These are phyloP conservation scores for Hypericum perforatum DNA, from an alignment of 345 rosid genomes.

Conservation along the genomic window DNA sequence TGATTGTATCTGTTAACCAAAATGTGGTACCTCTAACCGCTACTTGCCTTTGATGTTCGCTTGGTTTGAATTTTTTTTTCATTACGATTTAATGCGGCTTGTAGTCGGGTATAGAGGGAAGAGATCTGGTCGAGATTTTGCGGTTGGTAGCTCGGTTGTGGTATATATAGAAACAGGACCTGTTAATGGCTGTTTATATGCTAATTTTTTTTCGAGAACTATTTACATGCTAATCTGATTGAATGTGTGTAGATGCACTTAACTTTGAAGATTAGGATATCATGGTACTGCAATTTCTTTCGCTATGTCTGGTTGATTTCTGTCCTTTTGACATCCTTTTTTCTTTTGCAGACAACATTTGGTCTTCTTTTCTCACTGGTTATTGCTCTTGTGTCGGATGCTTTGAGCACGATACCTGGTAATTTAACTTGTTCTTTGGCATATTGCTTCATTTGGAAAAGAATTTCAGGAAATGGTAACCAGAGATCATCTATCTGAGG, in stretches of 20 bases:
- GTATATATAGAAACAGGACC: slow-evolving; percentile 87
- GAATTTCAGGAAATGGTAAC: slow-evolving; percentile 91
- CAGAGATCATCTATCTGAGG: slow-evolving; percentile 3
- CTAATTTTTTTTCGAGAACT: slow-evolving; percentile 21
- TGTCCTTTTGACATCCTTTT: no score
- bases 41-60: slow-evolving; percentile 1
- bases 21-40: slow-evolving; percentile 40
- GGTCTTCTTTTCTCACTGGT: slow-evolving; percentile 74
- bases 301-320: no score
- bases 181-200: slow-evolving; percentile 59
- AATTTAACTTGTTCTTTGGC: slow-evolving; percentile 44
- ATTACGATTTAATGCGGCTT: slow-evolving; percentile 9
- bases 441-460: slow-evolving; percentile 28
- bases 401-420: slow-evolving; percentile 70
- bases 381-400: slow-evolving; percentile 82
- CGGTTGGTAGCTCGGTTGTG: slow-evolving; percentile 90
- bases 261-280: no score
- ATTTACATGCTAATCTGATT: no score
- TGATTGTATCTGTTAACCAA: slow-evolving; percentile 84
- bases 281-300: no score
- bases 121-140: slow-evolving; percentile 65
- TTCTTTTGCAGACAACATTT: slow-evolving; percentile 55
- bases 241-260: no score
- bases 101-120: slow-evolving; percentile 83
- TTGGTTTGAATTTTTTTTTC: slow-evolving; percentile 7